phyloP scores from a whole-genome alignment of 805 yeast genomes.

The Maudiozyma bulderi region DNA sequence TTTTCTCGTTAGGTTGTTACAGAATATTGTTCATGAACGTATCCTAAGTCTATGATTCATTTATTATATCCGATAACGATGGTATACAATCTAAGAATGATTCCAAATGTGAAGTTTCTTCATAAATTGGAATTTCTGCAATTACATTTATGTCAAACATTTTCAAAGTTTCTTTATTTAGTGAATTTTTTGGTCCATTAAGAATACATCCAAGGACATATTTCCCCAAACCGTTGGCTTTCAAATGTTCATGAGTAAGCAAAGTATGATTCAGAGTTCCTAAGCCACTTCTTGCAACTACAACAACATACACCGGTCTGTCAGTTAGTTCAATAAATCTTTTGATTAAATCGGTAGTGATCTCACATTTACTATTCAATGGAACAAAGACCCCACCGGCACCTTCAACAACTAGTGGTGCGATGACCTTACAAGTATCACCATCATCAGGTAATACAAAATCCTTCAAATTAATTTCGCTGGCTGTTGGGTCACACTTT shows the following conservation, averaged over 20 bases:
- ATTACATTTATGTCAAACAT: slow-evolving; percentile 17
- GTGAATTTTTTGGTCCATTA: slow-evolving; percentile 19
- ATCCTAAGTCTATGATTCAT: background rate
- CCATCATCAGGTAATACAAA: slow-evolving; percentile 13
- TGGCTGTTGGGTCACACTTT: slow-evolving; percentile 10
- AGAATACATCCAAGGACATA: slow-evolving; percentile 17
- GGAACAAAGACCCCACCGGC: slow-evolving; percentile 28
- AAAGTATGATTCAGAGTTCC: slow-evolving; percentile 28
- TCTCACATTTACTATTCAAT: slow-evolving; percentile 15
- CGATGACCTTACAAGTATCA: background rate
- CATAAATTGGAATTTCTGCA: slow-evolving; percentile 27
- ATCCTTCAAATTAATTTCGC: slow-evolving; percentile 10
- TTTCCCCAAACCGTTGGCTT: slow-evolving; percentile 10
- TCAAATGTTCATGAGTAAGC: slow-evolving; percentile 20
- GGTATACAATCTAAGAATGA: background rate
- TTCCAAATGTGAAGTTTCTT: background rate
- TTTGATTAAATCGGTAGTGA: slow-evolving; percentile 20
- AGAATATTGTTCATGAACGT: too few relatives aligned
- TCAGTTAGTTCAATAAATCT: slow-evolving; percentile 5
- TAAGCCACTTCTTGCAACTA: slow-evolving; percentile 24
- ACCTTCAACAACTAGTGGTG: slow-evolving; percentile 23
- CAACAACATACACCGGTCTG: slow-evolving; percentile 16
- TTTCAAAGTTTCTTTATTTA: slow-evolving; percentile 14
- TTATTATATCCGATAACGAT: background rate
- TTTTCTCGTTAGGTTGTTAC: too few relatives aligned